These are phyloP conservation scores for Paecilomyces dactylethromorphus DNA, from an alignment of 2,329 filamentous ascomycete genomes.

Conservation along the genomic window DNA sequence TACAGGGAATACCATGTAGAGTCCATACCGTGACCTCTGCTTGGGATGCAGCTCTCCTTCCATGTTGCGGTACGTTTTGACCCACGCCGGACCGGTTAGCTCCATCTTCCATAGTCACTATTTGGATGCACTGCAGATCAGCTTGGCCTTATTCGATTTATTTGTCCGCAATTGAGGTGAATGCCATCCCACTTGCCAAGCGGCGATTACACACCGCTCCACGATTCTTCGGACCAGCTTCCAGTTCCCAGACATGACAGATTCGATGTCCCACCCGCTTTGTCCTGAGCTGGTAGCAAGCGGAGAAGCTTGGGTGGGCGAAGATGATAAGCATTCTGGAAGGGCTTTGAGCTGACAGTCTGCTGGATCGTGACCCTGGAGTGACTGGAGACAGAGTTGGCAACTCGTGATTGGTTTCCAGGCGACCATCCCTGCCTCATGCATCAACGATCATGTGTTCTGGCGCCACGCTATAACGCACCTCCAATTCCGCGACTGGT, in stretches of 20 bases:
- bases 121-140: not conserved
- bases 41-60: not conserved
- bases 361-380: not conserved
- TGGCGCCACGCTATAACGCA: not conserved
- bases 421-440: slow-evolving; percentile 1
- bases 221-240: not conserved
- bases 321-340: not conserved
- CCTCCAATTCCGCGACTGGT: not conserved
- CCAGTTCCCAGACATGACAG: not conserved
- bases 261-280: not conserved
- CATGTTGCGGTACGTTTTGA: not conserved
- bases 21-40: not conserved
- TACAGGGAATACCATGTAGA: not conserved
- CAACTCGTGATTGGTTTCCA: not conserved
- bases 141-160: not conserved
- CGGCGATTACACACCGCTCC: not conserved
- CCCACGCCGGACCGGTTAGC: not conserved
- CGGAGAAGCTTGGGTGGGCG: not conserved
- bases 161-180: not conserved
- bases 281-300: not conserved
- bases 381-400: not conserved
- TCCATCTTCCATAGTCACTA: not conserved
- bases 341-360: not conserved
- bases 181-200: not conserved
- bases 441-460: slow-evolving; percentile 1